A percentile compares a stretch with the other conserved stretches of the same genome.
Evolutionary conservation across 1,284 basidiomycete genomes (phyloP).

Genomic region (Cryptococcus sp.): DNA sequence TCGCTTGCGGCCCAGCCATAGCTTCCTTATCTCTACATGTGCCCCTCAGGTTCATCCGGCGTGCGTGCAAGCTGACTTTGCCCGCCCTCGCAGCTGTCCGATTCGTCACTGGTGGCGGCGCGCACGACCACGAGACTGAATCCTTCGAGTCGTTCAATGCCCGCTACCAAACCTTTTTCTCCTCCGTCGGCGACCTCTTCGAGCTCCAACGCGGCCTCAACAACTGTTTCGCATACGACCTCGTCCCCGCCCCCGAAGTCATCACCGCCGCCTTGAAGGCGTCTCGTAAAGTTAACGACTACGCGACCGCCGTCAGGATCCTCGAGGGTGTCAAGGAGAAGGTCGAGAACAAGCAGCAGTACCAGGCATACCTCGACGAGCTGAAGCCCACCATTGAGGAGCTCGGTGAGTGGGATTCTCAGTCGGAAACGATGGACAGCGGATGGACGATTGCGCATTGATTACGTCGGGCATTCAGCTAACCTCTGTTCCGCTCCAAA

Average conservation of each 20-base stretch:
- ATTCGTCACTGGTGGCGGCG: slow-evolving; percentile 38
- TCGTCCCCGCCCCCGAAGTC: slow-evolving; percentile 87
- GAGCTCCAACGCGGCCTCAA: slow-evolving; percentile 97
- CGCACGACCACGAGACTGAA: slow-evolving; percentile 73
- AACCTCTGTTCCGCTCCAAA: background rate
- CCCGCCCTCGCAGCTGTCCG: slow-evolving; percentile 32
- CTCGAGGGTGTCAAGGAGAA: slow-evolving; percentile 92
- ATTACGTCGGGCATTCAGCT: background rate
- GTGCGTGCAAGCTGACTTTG: background rate
- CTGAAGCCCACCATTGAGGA: slow-evolving; percentile 81
- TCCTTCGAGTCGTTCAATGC: slow-evolving; percentile 91
- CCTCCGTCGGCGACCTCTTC: slow-evolving; percentile 89
- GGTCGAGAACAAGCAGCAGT: slow-evolving; percentile 93
- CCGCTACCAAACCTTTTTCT: slow-evolving; percentile 92
- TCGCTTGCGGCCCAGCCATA: background rate
- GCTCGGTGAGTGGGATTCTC: slow-evolving; percentile 67
- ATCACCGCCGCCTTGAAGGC: slow-evolving; percentile 88
- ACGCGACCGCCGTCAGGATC: slow-evolving; percentile 91
- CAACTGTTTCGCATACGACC: slow-evolving; percentile 99
- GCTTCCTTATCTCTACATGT: background rate
- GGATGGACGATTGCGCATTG: background rate
- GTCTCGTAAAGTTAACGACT: slow-evolving; percentile 91
- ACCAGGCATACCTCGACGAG: slow-evolving; percentile 85
- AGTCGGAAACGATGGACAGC: background rate
- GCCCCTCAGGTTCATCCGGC: background rate